Percentiles rank a stretch among this genome's conserved stretches.
These are phyloP conservation scores for Torulaspora globosa DNA, from an alignment of 1,139 yeast genomes.

Conservation along the genomic window DNA sequence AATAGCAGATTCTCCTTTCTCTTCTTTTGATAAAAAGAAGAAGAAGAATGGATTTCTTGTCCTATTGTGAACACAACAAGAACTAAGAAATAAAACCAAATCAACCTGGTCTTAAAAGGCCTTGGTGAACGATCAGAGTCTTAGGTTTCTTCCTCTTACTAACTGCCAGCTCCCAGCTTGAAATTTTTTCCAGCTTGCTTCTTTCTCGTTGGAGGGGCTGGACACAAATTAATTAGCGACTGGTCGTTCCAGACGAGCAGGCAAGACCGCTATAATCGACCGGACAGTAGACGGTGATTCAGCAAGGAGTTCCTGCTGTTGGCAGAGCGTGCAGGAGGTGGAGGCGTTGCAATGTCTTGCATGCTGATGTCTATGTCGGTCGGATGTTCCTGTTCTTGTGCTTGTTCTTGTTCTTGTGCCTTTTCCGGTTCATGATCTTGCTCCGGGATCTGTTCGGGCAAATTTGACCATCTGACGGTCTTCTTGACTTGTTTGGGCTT, in stretches of 20 bases:
- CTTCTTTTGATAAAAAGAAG: slow-evolving; percentile 11
- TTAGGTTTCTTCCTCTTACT: slow-evolving; percentile 4
- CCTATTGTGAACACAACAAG: slow-evolving; percentile 3
- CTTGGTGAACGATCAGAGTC: slow-evolving; percentile 5
- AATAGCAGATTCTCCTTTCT: slow-evolving; percentile 16
- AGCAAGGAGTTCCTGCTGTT: slow-evolving; percentile 13
- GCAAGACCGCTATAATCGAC: slow-evolving; percentile 1
- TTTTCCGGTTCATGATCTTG: too few relatives aligned
- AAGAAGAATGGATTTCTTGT: slow-evolving; percentile 16
- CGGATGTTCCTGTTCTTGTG: slow-evolving; percentile 11
- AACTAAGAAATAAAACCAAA: neutral
- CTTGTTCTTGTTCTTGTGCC: neutral
- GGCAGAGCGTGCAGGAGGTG: slow-evolving; percentile 1
- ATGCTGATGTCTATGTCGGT: slow-evolving; percentile 25
- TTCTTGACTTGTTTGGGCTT: slow-evolving; percentile 4
- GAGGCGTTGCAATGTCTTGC: slow-evolving; percentile 19
- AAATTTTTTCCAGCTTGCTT: slow-evolving; percentile 12
- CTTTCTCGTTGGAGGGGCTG: slow-evolving; percentile 11
- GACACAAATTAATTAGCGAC: slow-evolving; percentile 10
- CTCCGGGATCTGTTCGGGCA: neutral
- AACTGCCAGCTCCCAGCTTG: slow-evolving; percentile 6
- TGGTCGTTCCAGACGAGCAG: neutral
- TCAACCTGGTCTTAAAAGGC: slow-evolving; percentile 1
- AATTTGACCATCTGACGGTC: slow-evolving; percentile 18
- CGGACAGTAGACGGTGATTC: slow-evolving; percentile 11